phyloP scores from a whole-genome alignment of 257 asterid species.

The Orobanche coerulescens region DNA sequence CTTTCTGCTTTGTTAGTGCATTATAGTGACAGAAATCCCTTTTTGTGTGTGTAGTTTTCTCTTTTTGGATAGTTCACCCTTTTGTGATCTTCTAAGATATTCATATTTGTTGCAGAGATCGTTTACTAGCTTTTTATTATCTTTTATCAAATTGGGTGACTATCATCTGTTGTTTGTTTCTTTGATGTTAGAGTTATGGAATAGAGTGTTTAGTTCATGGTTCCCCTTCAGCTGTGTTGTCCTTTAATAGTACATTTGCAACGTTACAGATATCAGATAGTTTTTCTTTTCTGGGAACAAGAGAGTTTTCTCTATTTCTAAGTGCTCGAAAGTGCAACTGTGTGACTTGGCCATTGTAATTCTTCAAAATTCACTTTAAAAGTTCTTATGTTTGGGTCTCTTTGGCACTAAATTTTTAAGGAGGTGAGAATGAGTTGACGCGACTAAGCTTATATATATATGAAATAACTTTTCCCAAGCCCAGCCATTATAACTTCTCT shows the following conservation, averaged over 20 bases:
- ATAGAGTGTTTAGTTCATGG: conserved; percentile 12
- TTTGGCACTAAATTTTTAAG: background rate
- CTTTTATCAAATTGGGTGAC: conserved; percentile 1
- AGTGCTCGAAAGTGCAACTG: background rate
- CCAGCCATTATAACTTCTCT: no score
- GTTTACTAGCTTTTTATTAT: conserved; percentile 5
- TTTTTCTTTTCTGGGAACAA: background rate
- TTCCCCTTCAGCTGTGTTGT: background rate
- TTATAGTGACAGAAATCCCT: background rate
- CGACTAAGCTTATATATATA: background rate
- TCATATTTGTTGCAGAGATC: background rate
- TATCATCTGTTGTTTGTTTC: background rate
- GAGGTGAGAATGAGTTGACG: background rate
- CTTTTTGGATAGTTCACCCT: background rate
- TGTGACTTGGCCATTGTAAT: background rate
- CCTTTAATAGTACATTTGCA: background rate
- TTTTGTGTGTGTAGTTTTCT: background rate
- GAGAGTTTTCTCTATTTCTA: background rate
- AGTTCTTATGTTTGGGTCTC: background rate
- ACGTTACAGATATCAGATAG: background rate
- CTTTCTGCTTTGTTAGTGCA: background rate
- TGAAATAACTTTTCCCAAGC: background rate
- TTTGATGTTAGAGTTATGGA: conserved; percentile 7
- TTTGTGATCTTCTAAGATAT: background rate
- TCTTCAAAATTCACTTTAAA: background rate